These are phyloP conservation scores for Aspergillus bertholletiae DNA, from an alignment of 495 filamentous ascomycete genomes.

Conservation along the genomic window DNA sequence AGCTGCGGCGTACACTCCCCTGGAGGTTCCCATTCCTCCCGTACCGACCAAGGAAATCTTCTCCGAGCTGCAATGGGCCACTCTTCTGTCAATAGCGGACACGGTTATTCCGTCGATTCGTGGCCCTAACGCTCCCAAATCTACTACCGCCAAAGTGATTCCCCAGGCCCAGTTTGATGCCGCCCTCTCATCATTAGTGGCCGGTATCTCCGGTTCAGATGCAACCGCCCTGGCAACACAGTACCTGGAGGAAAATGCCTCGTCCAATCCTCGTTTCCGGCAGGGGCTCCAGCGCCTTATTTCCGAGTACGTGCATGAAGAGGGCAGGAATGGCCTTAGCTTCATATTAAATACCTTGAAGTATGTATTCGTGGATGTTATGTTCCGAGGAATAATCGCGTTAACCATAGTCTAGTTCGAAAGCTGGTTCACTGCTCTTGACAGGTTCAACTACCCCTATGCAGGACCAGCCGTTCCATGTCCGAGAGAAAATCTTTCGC, in stretches of 20 bases:
- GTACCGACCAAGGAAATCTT: conserved; percentile 36
- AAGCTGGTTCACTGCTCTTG: conserved; percentile 61
- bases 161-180: conserved; percentile 32
- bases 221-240: conserved; percentile 26
- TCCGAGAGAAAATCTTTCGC: conserved; percentile 58
- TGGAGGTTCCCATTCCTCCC: conserved; percentile 43
- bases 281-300: conserved; percentile 43
- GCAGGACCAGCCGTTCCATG: conserved; percentile 56
- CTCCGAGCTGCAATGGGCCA: conserved; percentile 51
- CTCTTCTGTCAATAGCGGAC: conserved; percentile 52
- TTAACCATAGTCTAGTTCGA: conserved; percentile 48
- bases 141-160: conserved; percentile 29
- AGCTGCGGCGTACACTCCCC: conserved; percentile 29
- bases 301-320: conserved; percentile 36
- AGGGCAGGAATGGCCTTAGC: conserved; percentile 46
- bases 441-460: conserved; percentile 63
- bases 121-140: conserved; percentile 21
- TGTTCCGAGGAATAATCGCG: background rate
- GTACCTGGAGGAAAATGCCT: conserved; percentile 50
- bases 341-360: conserved; percentile 52
- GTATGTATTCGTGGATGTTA: conserved; percentile 30
- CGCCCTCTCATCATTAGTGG: conserved; percentile 26
- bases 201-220: conserved; percentile 26
- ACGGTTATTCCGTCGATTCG: conserved; percentile 52
- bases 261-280: conserved; percentile 44